phyloP scores from a whole-genome alignment of 768 basidiomycete genomes.

The Hirschioporus abietinus region DNA sequence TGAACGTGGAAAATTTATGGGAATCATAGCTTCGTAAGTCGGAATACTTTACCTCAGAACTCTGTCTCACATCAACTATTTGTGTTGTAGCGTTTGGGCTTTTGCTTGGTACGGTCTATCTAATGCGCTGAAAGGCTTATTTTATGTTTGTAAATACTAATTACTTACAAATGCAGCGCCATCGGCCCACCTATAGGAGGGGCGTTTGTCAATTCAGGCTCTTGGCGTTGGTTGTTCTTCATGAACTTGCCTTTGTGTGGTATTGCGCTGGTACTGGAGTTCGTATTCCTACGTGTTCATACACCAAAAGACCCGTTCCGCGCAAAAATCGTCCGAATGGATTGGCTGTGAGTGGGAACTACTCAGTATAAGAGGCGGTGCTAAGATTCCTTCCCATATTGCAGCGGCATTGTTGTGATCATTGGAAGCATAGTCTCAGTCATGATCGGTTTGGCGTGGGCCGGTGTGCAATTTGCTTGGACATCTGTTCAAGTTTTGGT shows the following conservation, averaged over 20 bases:
- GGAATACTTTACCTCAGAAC: slow-evolving; percentile 8
- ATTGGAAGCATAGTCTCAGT: slow-evolving; percentile 16
- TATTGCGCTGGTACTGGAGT: slow-evolving; percentile 17
- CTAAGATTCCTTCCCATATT: slow-evolving; percentile 13
- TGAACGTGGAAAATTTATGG: slow-evolving; percentile 29
- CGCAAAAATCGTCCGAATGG: slow-evolving; percentile 21
- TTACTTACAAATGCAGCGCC: too few species aligned
- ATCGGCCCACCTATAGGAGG: slow-evolving; percentile 13
- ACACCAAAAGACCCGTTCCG: slow-evolving; percentile 17
- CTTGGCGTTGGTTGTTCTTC: slow-evolving; percentile 28
- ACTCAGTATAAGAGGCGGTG: slow-evolving; percentile 9
- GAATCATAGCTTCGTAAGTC: slow-evolving; percentile 22
- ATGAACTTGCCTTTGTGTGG: slow-evolving; percentile 23
- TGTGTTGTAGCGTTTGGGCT: background rate
- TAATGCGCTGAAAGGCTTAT: slow-evolving; percentile 6
- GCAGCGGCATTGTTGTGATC: slow-evolving; percentile 22
- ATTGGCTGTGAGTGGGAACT: slow-evolving; percentile 27
- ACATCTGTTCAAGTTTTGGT: slow-evolving; percentile 25
- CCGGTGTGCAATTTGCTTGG: slow-evolving; percentile 33
- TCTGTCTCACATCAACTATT: slow-evolving; percentile 9
- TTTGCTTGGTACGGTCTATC: slow-evolving; percentile 13
- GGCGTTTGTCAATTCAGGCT: slow-evolving; percentile 11
- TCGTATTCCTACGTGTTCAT: slow-evolving; percentile 16
- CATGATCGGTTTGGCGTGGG: slow-evolving; percentile 25
- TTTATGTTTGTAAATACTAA: too few species aligned